Evolutionary conservation across 345 rosid genomes (phyloP).

Genomic region (Brassica cretica): DNA sequence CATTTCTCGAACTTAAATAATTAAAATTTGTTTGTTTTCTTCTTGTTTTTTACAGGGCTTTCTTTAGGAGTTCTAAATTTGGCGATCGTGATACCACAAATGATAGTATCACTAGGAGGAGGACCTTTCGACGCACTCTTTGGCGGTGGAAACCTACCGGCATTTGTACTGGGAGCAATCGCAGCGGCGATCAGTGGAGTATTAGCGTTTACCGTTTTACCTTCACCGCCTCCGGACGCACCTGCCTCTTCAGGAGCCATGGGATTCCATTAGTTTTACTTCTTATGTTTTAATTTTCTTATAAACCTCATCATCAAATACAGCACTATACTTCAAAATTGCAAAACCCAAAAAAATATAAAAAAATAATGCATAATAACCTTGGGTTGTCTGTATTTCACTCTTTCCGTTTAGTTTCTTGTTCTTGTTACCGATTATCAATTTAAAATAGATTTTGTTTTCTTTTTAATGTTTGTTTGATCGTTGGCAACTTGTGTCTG

Average conservation of each 20-base stretch:
- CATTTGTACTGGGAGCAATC: constrained; percentile 17
- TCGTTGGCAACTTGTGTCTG: neutral
- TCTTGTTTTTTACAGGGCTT: constrained; percentile 50
- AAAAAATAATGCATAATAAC: constrained; percentile 16
- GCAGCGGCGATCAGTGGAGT: constrained; percentile 31
- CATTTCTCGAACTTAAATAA: neutral
- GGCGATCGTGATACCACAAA: constrained; percentile 76
- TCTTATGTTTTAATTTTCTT: neutral
- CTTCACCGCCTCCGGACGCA: constrained; percentile 35
- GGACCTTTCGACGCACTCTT: constrained; percentile 9
- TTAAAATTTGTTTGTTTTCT: neutral
- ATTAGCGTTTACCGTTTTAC: constrained; percentile 33
- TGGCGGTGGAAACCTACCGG: constrained; percentile 31
- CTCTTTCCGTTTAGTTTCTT: constrained; percentile 8
- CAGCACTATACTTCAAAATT: constrained; percentile 23
- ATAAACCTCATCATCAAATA: constrained; percentile 20
- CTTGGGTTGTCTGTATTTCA: constrained; percentile 32
- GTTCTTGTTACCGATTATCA: constrained; percentile 10
- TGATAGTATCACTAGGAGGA: constrained; percentile 26
- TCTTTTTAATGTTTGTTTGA: neutral
- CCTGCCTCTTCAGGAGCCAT: constrained; percentile 17
- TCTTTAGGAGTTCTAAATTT: constrained; percentile 81
- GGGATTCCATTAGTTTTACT: constrained; percentile 34
- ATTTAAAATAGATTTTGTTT: constrained; percentile 19
- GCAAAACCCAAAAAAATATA: constrained; percentile 3